A percentile compares a stretch with the other conserved stretches of the same genome.
phyloP scores from a whole-genome alignment of 345 rosid species.

The Raphanus sativus region DNA sequence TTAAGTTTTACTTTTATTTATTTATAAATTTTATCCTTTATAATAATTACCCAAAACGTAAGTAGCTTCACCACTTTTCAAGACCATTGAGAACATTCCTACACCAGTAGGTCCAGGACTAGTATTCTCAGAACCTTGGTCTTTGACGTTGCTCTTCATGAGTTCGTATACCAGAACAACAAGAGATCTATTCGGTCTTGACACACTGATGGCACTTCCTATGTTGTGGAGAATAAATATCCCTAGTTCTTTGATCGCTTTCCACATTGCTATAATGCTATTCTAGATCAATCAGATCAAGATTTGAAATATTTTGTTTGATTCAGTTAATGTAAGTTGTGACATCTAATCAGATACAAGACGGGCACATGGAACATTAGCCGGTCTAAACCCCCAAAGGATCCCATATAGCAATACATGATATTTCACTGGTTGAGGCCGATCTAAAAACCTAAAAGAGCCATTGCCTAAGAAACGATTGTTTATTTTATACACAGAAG shows the following conservation, averaged over 20 bases:
- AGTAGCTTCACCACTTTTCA: constrained; percentile 44
- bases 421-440: too few species aligned
- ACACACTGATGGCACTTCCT: constrained; percentile 69
- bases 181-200: constrained; percentile 60
- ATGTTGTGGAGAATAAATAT: constrained; percentile 52
- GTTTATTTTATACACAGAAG: too few species aligned
- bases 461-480: neutral
- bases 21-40: too few species aligned
- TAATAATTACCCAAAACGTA: too few species aligned
- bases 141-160: constrained; percentile 50
- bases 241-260: neutral
- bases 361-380: constrained; percentile 45
- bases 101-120: constrained; percentile 26
- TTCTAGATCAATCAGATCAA: neutral
- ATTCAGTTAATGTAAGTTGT: neutral
- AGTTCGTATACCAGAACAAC: constrained; percentile 70
- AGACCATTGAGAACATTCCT: constrained; percentile 44
- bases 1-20: too few species aligned
- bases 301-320: neutral
- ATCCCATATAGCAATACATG: neutral
- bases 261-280: neutral
- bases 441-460: too few species aligned
- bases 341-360: constrained; percentile 47
- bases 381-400: neutral
- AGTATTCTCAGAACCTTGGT: constrained; percentile 41